Base-by-base conservation (phyloP, 805 yeast genomes). In the Wickerhamiella parazyma region DNA sequence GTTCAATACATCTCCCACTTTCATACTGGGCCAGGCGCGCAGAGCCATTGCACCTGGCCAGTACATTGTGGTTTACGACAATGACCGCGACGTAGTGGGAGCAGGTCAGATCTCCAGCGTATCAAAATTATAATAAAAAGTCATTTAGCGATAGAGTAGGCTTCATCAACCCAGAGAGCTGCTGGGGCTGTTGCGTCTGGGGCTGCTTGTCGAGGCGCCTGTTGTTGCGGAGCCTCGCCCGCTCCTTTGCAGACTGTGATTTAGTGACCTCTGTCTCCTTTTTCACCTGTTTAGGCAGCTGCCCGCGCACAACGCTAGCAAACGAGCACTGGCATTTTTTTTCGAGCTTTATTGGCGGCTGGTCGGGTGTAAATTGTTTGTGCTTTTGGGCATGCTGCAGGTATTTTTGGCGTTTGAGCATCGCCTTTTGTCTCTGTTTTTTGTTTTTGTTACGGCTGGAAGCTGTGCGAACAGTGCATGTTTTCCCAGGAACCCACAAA, bases 1-100 rank as follows among this genome's bases (percentile, higher is more conserved):
- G 31, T 12, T n/a, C 6, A n/a, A 16, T 4, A 7, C 31, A 11
- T 28, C 31, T 7, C 31, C 31, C 20, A 26, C 47, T 1, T 57
- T 83, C 6, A 50, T 51, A 18, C 64, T 87, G 24, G 46, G 49
- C 0, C 61, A 66, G 1, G 59, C 64, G 24, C 72, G 73, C 26
- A 63, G 85, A 39, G 95, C 94, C 0, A 73, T 91, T 55, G 87
- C 95, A 0, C 83, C 87, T 0, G 98, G 97, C 0, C 98, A 89
- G 58, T 78, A 73, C 51, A 62, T 85, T 14, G 94, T 82, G 0
- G 56, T 89, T 5, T 91, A 87, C 58, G 62, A 71, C 33, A 73
- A 70, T 1, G 78, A 76, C 38, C 42, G 12, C 29, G 62, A 73
- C 43, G 78, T 89, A 0, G 54, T 87, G 9, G 96, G 95, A 1